Conservation (phyloP, 164 flowering plant species). For the Buxus sempervirens region DNA sequence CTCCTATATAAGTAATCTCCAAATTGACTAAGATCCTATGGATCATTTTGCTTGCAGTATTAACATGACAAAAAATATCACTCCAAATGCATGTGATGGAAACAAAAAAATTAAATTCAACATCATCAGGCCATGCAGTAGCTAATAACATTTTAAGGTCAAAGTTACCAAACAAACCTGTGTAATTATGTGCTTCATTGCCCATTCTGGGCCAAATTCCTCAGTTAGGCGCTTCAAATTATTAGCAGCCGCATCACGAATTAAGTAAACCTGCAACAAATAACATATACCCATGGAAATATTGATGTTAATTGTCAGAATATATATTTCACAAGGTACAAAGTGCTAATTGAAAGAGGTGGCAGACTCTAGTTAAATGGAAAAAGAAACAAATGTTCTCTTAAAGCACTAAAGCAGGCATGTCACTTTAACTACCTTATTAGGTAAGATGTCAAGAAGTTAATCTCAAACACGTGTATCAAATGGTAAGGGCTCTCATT, state of each 20-base stretch:
- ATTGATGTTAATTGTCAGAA: neutral
- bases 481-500: neutral
- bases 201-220: constrained; percentile 87
- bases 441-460: neutral
- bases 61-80: too few relatives aligned
- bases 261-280: constrained; percentile 54
- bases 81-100: too few relatives aligned
- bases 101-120: too few relatives aligned
- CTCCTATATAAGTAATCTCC: too few relatives aligned
- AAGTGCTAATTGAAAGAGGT: neutral
- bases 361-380: neutral
- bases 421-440: neutral
- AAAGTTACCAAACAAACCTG: constrained; percentile 35
- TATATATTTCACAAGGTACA: too few relatives aligned
- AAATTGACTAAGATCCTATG: too few relatives aligned
- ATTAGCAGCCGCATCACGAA: constrained; percentile 77
- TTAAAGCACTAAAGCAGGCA: neutral
- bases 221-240: constrained; percentile 79
- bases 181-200: constrained; percentile 76
- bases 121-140: too few relatives aligned
- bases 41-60: too few relatives aligned
- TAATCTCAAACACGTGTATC: neutral
- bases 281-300: neutral
- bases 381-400: neutral
- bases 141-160: too few relatives aligned